Percentiles rank a stretch among this genome's conserved stretches.
Conservation (phyloP, 306 rosid species). For the Prunus davidiana region DNA sequence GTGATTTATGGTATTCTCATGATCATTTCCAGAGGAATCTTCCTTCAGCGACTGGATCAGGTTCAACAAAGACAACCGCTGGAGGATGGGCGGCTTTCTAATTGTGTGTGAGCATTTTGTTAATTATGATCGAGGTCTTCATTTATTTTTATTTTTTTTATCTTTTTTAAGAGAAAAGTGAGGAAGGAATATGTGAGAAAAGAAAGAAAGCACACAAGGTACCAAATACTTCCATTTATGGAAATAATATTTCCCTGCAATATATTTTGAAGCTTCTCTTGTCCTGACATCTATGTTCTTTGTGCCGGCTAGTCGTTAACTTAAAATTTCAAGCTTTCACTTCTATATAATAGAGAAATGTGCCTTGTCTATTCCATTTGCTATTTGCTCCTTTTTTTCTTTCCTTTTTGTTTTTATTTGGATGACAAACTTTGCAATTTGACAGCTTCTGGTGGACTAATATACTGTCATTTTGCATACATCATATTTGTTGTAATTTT, state of each 20-base stretch:
- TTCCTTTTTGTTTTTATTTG: not conserved
- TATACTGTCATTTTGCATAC: not conserved
- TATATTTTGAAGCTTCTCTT: conserved; percentile 33
- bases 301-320: not conserved
- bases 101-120: conserved; percentile 45
- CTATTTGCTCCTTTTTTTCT: not conserved
- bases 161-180: conserved; percentile 26
- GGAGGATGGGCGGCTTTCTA: conserved; percentile 99
- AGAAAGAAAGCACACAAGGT: conserved; percentile 34
- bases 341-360: conserved; percentile 4
- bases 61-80: conserved; percentile 57
- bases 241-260: conserved; percentile 36
- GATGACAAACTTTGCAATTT: not conserved
- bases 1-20: not conserved
- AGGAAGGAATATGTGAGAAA: conserved; percentile 29
- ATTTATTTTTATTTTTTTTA: conserved; percentile 29
- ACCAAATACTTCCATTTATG: conserved; percentile 31
- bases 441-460: not conserved
- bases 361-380: not conserved
- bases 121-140: conserved; percentile 40
- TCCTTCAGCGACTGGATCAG: conserved; percentile 61
- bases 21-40: conserved; percentile 64
- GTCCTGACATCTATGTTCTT: conserved; percentile 10
- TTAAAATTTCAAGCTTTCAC: not conserved
- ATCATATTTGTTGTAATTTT: not conserved